A percentile compares a stretch with the other conserved stretches of the same genome.
phyloP scores from a whole-genome alignment of 306 rosid species.

The Prosopis cineraria region DNA sequence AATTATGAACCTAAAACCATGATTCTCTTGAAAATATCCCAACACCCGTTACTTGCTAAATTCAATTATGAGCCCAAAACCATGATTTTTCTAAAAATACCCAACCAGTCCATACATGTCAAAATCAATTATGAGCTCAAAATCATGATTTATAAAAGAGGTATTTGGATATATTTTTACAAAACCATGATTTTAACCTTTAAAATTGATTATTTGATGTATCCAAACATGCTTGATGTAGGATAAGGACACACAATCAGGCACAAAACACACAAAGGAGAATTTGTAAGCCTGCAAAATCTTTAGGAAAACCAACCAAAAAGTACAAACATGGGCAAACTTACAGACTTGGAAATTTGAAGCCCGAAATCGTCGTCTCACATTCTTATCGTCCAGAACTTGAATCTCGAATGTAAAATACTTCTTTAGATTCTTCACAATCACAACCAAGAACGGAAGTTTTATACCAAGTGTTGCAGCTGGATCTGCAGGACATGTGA shows the following conservation, averaged over 20 bases:
- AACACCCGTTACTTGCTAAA: too few species aligned
- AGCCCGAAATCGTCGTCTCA: slow-evolving; percentile 88
- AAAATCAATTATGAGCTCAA: too few species aligned
- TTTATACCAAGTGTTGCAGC: slow-evolving; percentile 93
- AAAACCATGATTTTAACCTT: too few species aligned
- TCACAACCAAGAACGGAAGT: slow-evolving; percentile 86
- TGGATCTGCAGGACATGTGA: slow-evolving; percentile 98
- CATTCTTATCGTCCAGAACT: slow-evolving; percentile 92
- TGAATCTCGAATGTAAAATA: slow-evolving; percentile 96
- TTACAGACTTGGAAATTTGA: slow-evolving; percentile 99
- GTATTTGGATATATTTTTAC: too few species aligned
- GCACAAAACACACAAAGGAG: slow-evolving; percentile 18
- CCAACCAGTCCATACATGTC: too few species aligned
- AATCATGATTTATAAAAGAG: too few species aligned
- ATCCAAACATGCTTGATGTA: too few species aligned
- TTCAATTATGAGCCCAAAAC: too few species aligned
- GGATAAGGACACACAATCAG: background rate
- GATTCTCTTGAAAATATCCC: too few species aligned
- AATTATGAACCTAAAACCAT: too few species aligned
- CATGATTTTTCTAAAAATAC: too few species aligned
- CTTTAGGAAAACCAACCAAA: slow-evolving; percentile 24
- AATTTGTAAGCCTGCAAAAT: slow-evolving; percentile 21
- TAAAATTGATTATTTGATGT: too few species aligned
- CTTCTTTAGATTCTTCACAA: slow-evolving; percentile 92
- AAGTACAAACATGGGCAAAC: slow-evolving; percentile 64